phyloP scores from a whole-genome alignment of 257 asterid species.

The Ballota nigra region DNA sequence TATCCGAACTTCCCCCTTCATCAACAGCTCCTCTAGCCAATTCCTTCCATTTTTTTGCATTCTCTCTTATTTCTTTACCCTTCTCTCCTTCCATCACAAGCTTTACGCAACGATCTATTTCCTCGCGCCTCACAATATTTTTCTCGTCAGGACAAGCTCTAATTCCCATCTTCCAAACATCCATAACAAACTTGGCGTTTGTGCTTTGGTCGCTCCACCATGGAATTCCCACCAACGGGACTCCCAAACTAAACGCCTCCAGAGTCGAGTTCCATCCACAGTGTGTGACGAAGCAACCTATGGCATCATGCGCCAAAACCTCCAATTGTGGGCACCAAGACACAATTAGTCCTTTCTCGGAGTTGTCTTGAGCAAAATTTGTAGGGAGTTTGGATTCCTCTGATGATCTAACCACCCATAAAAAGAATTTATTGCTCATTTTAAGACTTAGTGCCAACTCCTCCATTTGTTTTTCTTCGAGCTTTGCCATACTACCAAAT shows the following conservation, averaged over 20 bases:
- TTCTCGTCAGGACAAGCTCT: neutral
- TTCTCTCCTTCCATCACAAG: constrained; percentile 25
- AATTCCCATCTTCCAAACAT: constrained; percentile 29
- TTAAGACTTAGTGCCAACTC: constrained; percentile 22
- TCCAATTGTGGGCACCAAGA: constrained; percentile 36
- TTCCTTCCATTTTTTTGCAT: constrained; percentile 27
- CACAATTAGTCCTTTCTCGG: constrained; percentile 26
- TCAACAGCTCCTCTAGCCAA: constrained; percentile 25
- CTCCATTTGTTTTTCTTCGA: constrained; percentile 20
- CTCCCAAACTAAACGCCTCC: constrained; percentile 32
- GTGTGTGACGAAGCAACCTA: constrained; percentile 32
- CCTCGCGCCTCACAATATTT: constrained; percentile 15
- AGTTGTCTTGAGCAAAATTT: neutral
- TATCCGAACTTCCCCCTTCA: constrained; percentile 30
- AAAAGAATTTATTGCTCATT: constrained; percentile 9
- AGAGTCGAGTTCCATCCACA: constrained; percentile 41
- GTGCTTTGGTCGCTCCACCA: constrained; percentile 32
- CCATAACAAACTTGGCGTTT: constrained; percentile 30
- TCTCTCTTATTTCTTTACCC: constrained; percentile 11
- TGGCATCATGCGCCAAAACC: constrained; percentile 21
- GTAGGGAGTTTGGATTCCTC: constrained; percentile 28
- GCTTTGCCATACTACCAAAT: constrained; percentile 27
- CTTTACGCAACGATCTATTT: constrained; percentile 11
- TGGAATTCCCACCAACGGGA: constrained; percentile 34
- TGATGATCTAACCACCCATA: constrained; percentile 33